These are phyloP conservation scores for Irpex rosettiformis DNA, from an alignment of 1,284 basidiomycete species.

Conservation along the genomic window DNA sequence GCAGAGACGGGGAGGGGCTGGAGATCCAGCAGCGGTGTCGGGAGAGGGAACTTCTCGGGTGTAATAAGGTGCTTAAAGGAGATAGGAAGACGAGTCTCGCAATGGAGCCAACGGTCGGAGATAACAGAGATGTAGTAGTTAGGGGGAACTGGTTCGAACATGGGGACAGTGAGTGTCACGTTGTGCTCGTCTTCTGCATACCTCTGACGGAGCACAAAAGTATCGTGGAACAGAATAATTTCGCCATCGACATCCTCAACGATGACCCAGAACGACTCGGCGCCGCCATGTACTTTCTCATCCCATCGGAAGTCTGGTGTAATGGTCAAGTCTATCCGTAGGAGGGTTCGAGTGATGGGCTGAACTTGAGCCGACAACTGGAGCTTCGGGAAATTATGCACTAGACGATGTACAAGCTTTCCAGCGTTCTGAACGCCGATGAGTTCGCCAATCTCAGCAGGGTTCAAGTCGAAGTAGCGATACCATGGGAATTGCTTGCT, in stretches of 20 bases:
- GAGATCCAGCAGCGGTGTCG: conserved; percentile 91
- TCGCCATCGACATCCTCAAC: conserved; percentile 99
- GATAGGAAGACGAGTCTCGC: conserved; percentile 91
- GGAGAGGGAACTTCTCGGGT: conserved; percentile 94
- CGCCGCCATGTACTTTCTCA: conserved; percentile 85
- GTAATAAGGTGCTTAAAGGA: conserved; percentile 98
- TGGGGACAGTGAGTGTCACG: conserved; percentile 91
- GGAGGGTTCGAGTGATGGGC: conserved; percentile 86
- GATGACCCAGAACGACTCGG: conserved; percentile 89
- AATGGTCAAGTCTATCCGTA: conserved; percentile 88
- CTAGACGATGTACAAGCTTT: conserved; percentile 88
- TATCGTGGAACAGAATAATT: conserved; percentile 91
- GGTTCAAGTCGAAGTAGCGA: conserved; percentile 87
- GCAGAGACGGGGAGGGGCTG: conserved; percentile 89
- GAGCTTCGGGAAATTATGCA: conserved; percentile 95
- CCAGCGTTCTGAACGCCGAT: conserved; percentile 94
- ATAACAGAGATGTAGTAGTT: conserved; percentile 97
- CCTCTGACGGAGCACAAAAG: conserved; percentile 86
- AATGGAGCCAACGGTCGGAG: conserved; percentile 94
- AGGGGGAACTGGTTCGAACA: conserved; percentile 95
- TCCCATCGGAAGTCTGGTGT: conserved; percentile 98
- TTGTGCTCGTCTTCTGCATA: conserved; percentile 94
- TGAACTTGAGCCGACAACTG: conserved; percentile 95
- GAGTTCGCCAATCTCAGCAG: conserved; percentile 89
- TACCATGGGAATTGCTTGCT: conserved; percentile 99